Evolutionary conservation across 371 early-diverging fungal species (phyloP).

Genomic region (Apophysomyces sp.): DNA sequence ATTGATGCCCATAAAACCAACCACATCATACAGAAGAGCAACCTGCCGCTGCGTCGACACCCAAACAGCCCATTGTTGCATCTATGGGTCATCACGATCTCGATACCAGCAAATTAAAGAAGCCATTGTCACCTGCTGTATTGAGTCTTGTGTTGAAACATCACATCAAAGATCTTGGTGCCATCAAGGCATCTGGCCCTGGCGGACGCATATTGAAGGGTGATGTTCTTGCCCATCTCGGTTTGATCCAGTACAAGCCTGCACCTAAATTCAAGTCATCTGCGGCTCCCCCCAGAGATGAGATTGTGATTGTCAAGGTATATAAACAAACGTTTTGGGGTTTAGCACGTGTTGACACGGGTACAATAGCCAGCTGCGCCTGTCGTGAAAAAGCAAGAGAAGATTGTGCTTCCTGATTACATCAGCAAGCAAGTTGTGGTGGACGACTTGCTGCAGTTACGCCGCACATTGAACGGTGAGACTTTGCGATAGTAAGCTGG

Average conservation of each 20-base stretch:
- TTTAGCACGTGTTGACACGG: not conserved
- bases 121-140: slow-evolving; percentile 74
- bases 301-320: slow-evolving; percentile 50
- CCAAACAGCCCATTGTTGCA: slow-evolving; percentile 14
- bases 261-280: slow-evolving; percentile 44
- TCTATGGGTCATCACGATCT: slow-evolving; percentile 46
- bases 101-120: slow-evolving; percentile 46
- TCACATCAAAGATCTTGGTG: slow-evolving; percentile 58
- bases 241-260: slow-evolving; percentile 54
- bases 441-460: slow-evolving; percentile 67
- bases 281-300: slow-evolving; percentile 47
- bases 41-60: slow-evolving; percentile 23
- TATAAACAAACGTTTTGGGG: not conserved
- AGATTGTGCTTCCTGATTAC: slow-evolving; percentile 45
- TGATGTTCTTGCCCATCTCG: slow-evolving; percentile 81
- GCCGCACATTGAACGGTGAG: slow-evolving; percentile 70
- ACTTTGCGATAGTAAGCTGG: no score
- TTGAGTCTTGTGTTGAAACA: slow-evolving; percentile 55
- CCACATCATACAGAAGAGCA: not conserved
- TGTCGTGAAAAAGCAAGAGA: slow-evolving; percentile 19
- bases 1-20: slow-evolving; percentile 5
- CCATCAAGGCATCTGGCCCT: slow-evolving; percentile 79
- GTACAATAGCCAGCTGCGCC: slow-evolving; percentile 16
- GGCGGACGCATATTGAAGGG: slow-evolving; percentile 89
- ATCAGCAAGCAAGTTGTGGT: slow-evolving; percentile 67